phyloP scores from a whole-genome alignment of 495 filamentous ascomycete species.

The Tetracladium setigerum region DNA sequence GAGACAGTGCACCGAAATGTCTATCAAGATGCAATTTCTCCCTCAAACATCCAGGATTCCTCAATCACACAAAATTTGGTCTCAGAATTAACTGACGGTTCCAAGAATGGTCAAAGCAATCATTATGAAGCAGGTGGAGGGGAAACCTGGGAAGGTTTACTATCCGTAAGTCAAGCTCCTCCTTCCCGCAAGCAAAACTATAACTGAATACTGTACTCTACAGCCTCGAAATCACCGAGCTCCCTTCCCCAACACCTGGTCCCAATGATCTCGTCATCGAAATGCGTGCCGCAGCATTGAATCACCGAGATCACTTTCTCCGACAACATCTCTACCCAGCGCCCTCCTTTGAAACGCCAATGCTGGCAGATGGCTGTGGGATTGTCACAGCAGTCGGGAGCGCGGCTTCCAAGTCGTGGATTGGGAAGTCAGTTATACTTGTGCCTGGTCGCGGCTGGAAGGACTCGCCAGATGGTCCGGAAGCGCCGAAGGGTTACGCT shows the following conservation, averaged over 20 bases:
- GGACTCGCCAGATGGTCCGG: constrained; percentile 61
- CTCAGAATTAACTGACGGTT: constrained; percentile 28
- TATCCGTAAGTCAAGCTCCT: constrained; percentile 49
- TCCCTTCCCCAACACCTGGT: constrained; percentile 53
- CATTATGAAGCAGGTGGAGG: constrained; percentile 46
- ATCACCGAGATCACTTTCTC: constrained; percentile 89
- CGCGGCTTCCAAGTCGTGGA: constrained; percentile 33
- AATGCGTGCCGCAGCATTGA: constrained; percentile 70
- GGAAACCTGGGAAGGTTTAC: constrained; percentile 84
- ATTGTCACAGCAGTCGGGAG: constrained; percentile 57
- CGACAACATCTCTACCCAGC: constrained; percentile 86
- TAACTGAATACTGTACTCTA: not conserved
- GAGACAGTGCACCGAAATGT: too few relatives aligned
- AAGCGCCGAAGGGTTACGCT: constrained; percentile 49
- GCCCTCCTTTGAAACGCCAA: constrained; percentile 64
- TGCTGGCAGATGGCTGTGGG: constrained; percentile 75
- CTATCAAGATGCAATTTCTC: too few relatives aligned
- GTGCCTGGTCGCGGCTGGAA: constrained; percentile 72
- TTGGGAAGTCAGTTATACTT: constrained; percentile 62
- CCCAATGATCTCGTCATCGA: constrained; percentile 59
- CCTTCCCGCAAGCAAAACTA: not conserved
- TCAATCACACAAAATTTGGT: too few relatives aligned
- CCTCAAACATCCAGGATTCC: too few relatives aligned
- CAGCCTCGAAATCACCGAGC: constrained; percentile 52
- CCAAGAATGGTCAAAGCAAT: constrained; percentile 37